Evolutionary conservation across 805 yeast genomes (phyloP).

Genomic region (Candida tallmaniae): DNA sequence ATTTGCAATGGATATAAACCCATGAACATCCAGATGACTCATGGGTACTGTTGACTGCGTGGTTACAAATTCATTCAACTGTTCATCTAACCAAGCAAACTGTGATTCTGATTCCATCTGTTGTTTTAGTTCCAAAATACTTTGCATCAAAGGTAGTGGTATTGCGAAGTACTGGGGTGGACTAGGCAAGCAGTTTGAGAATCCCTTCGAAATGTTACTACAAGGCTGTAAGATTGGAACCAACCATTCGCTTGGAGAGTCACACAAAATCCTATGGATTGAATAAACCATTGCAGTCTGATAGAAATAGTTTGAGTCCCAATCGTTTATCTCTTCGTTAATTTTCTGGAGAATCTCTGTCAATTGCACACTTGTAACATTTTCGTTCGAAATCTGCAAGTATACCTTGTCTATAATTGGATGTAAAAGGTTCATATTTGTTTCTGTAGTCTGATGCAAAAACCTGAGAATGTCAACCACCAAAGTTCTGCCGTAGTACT

Average conservation of each 20-base stretch:
- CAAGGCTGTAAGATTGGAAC: too few species aligned
- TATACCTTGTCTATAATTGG: background rate
- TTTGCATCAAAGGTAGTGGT: too few species aligned
- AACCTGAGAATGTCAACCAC: constrained; percentile 19
- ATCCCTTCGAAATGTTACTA: too few species aligned
- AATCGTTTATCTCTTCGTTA: background rate
- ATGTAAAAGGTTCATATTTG: background rate
- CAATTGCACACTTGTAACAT: constrained; percentile 17
- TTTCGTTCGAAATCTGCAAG: background rate
- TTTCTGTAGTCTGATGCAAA: background rate
- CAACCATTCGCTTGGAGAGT: too few species aligned
- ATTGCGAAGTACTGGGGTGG: too few species aligned
- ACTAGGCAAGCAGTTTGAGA: too few species aligned
- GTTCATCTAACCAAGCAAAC: background rate
- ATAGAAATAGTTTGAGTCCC: background rate
- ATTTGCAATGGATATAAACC: background rate
- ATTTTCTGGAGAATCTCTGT: background rate
- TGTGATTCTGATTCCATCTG: too few species aligned
- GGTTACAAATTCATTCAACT: background rate
- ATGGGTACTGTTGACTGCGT: background rate
- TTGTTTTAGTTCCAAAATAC: too few species aligned
- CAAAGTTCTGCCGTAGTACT: constrained; percentile 13
- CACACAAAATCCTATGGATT: too few species aligned
- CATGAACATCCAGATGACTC: background rate
- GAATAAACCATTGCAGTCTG: too few species aligned